Conservation (phyloP, 768 basidiomycete genomes). For the Kwoniella mangroviensis region DNA sequence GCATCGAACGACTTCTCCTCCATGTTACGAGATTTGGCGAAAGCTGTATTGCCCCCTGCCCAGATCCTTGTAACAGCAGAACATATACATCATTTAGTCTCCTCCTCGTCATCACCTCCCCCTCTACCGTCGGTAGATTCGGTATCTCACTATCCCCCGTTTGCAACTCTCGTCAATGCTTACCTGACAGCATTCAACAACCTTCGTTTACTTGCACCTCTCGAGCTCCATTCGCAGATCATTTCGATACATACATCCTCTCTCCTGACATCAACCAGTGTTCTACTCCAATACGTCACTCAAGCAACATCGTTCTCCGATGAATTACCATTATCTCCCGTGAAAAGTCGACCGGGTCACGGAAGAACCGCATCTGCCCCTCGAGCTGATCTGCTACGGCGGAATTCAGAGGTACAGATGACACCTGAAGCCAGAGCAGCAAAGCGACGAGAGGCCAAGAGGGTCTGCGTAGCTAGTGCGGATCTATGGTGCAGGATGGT, state of each 20-base stretch:
- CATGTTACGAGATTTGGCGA: slow-evolving; percentile 41
- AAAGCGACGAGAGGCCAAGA: slow-evolving; percentile 31
- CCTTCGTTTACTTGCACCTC: slow-evolving; percentile 78
- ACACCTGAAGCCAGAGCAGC: slow-evolving; percentile 38
- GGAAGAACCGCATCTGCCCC: slow-evolving; percentile 41
- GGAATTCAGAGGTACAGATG: slow-evolving; percentile 44
- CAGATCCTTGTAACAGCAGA: slow-evolving; percentile 46
- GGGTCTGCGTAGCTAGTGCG: slow-evolving; percentile 34
- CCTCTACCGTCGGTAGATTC: slow-evolving; percentile 58
- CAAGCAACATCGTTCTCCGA: slow-evolving; percentile 16
- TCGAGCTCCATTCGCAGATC: slow-evolving; percentile 59
- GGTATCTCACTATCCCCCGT: slow-evolving; percentile 73
- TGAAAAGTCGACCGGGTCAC: slow-evolving; percentile 27
- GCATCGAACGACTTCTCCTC: slow-evolving; percentile 55
- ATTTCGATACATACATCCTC: slow-evolving; percentile 22
- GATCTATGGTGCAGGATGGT: slow-evolving; percentile 30
- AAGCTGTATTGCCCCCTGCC: slow-evolving; percentile 35
- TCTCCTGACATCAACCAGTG: slow-evolving; percentile 22
- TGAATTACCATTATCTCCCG: neutral
- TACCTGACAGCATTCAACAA: slow-evolving; percentile 76
- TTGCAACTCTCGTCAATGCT: slow-evolving; percentile 75
- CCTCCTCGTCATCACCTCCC: slow-evolving; percentile 60
- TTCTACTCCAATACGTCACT: slow-evolving; percentile 18
- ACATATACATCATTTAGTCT: slow-evolving; percentile 21
- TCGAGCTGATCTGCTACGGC: slow-evolving; percentile 38